Evolutionary conservation across 352 stramenopile species (phyloP).

Genomic region (Phytophthora ramorum): DNA sequence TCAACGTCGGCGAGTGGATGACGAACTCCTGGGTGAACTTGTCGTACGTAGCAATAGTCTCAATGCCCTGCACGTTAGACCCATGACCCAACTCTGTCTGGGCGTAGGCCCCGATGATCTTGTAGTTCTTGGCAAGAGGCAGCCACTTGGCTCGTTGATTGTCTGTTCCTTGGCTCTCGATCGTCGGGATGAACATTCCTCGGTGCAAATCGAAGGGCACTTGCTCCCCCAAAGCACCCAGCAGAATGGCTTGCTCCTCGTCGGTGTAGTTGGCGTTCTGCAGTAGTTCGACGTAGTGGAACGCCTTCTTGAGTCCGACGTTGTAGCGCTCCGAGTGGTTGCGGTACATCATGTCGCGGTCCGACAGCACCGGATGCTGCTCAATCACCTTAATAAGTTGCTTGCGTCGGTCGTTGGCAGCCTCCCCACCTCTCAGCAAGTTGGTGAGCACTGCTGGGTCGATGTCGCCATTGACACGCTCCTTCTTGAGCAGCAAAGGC

Average conservation of each 20-base stretch:
- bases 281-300: constrained; percentile 25
- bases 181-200: constrained; percentile 29
- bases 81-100: constrained; percentile 31
- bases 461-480: constrained; percentile 20
- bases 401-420: constrained; percentile 17
- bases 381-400: constrained; percentile 18
- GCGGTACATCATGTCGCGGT: constrained; percentile 27
- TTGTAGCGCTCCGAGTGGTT: constrained; percentile 34
- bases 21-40: constrained; percentile 90
- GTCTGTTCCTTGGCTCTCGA: constrained; percentile 30
- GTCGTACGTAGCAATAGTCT: constrained; percentile 52
- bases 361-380: constrained; percentile 20
- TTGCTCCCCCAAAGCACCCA: constrained; percentile 11
- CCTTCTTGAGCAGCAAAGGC: constrained; percentile 20
- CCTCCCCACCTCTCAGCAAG: constrained; percentile 13
- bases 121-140: constrained; percentile 14
- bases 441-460: constrained; percentile 11
- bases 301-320: constrained; percentile 23
- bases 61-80: constrained; percentile 26
- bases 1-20: constrained; percentile 94
- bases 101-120: constrained; percentile 22
- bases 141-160: constrained; percentile 27
- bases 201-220: constrained; percentile 19
- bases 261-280: constrained; percentile 1
- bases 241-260: constrained; percentile 20